phyloP scores from a whole-genome alignment of 257 asterid species.

The Fraxinus americana region DNA sequence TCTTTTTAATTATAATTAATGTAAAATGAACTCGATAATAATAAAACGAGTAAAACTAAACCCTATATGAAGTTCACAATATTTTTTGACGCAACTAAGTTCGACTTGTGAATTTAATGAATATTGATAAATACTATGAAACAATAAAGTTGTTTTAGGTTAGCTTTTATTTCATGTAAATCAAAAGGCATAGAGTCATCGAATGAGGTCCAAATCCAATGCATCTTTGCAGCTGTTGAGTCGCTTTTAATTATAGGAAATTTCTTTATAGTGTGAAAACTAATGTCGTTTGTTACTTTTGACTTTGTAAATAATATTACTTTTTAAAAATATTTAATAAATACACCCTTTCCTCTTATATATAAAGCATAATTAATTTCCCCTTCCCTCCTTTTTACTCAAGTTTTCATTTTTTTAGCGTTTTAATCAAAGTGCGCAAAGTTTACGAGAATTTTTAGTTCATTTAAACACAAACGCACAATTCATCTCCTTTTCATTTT shows the following conservation, averaged over 20 bases:
- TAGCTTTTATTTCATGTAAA: not conserved
- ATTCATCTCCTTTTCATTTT: too few relatives aligned
- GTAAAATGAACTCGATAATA: not conserved
- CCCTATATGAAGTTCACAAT: not conserved
- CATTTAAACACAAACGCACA: not conserved
- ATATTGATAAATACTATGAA: not conserved
- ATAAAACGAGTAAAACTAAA: not conserved
- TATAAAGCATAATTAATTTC: not conserved
- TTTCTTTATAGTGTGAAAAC: not conserved
- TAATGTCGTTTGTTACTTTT: not conserved
- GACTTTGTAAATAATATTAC: not conserved
- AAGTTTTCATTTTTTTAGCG: too few relatives aligned
- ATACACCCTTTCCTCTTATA: too few relatives aligned
- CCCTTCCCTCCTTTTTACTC: not conserved
- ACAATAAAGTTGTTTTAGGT: not conserved
- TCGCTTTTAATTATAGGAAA: not conserved
- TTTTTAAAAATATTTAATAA: too few relatives aligned
- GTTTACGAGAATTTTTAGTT: not conserved
- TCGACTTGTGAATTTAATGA: not conserved
- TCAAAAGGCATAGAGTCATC: not conserved
- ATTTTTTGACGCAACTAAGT: not conserved
- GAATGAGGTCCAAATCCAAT: not conserved
- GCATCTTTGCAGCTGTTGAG: not conserved
- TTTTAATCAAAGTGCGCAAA: not conserved
- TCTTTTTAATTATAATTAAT: not conserved